Evolutionary conservation across 192 early-diverging fungal species (phyloP), one percentile per base, ranked within the genome.

Genomic region (Chytriomyces sp.): DNA sequence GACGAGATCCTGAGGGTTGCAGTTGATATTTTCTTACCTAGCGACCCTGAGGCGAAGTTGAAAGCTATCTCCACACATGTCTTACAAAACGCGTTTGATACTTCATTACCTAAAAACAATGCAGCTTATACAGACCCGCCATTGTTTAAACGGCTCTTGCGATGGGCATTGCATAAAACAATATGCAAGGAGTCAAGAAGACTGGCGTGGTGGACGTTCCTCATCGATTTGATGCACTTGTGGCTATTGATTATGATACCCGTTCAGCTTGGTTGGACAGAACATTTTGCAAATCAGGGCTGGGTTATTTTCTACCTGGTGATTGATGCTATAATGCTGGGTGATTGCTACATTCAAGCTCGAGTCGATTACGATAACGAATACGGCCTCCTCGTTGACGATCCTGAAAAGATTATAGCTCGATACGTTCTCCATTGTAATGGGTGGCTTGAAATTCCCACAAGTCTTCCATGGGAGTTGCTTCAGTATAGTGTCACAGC

Each of bases 201-300:
- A 0, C 37, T 53, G 36, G 36, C n/a, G 0, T 68, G 65, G 52
- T 76, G 75, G 75, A 32, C 5, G 6, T 59, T 72, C 37, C 17
- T 31, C 1, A 73, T 68, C 49, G 71, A 76, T 52, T 31, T 74
- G 4, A 3, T 75, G 0, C 75, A 76, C 36, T 6, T 66, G 3
- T 30, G 37, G 5, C n/a, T 74, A 1, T 30, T 76, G 0, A 65
- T 76, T 26, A 8, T 76, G 40, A 41, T 68, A 6, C 75, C 75
- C 19, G 39, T 76, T 34, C 71, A 67, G 39, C 69, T 76, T 0
- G 66, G 59, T 19, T 76, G 75, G 75, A 75, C 75, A 44, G 1
- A 76, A 8, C 25, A 73, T 32, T 76, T 76, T 49, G 31, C 37
- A 0, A 12, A 37, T 31, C 17, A 70, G n/a, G 59, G 39, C 3